Evolutionary conservation across 1,284 basidiomycete genomes (phyloP).

Genomic region (Hemileia vastatrix): DNA sequence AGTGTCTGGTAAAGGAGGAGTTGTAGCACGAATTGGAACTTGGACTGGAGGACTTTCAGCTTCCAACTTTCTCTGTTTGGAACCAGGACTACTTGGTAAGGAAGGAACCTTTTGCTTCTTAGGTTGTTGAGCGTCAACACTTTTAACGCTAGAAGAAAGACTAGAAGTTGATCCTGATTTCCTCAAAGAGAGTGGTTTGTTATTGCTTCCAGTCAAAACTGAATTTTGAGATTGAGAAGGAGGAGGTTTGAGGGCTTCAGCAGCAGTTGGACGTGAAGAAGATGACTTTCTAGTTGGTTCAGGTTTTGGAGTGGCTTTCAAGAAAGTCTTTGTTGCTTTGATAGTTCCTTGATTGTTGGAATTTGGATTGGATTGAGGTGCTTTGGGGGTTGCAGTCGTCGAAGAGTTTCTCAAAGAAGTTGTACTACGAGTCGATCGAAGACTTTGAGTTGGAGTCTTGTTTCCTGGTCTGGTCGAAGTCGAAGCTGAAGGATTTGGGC

Average conservation of each 20-base stretch:
- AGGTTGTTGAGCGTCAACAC: background rate
- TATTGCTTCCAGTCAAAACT: too few species aligned
- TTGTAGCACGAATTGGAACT: too few species aligned
- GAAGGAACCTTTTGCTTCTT: background rate
- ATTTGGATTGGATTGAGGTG: too few species aligned
- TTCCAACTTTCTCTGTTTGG: background rate
- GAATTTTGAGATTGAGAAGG: too few species aligned
- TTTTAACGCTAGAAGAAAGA: background rate
- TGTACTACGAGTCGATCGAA: background rate
- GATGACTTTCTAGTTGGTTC: too few species aligned
- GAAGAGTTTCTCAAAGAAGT: background rate
- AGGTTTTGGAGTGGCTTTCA: too few species aligned
- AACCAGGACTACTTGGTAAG: background rate
- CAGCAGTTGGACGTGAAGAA: too few species aligned
- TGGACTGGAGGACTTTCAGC: too few species aligned
- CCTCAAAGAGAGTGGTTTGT: background rate
- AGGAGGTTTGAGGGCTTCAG: too few species aligned
- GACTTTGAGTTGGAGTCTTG: background rate
- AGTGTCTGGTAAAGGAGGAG: too few species aligned
- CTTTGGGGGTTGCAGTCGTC: background rate
- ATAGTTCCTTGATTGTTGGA: too few species aligned
- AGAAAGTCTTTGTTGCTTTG: too few species aligned
- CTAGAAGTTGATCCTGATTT: background rate
- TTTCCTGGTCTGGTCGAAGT: background rate
- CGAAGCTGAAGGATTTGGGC: background rate